Percentiles rank a stretch among this genome's conserved stretches.
Evolutionary conservation across 2,329 filamentous ascomycete species (phyloP).

Genomic region (Aspergillus ochraceoroseus): DNA sequence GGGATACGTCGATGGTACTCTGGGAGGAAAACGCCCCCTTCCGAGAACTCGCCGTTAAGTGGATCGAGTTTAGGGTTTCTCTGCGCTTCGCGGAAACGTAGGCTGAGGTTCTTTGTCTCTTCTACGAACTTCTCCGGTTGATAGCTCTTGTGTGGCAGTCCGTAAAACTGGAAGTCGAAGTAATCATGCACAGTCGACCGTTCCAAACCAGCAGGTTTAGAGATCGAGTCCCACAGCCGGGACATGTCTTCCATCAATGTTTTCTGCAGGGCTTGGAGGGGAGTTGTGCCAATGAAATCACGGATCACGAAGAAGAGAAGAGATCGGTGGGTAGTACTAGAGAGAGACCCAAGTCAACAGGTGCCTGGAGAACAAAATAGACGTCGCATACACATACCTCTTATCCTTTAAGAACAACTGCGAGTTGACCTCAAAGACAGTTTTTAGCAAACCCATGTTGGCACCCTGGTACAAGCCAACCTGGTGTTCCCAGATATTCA

Average conservation of each 20-base stretch:
- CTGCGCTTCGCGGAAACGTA: constrained; percentile 76
- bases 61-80: constrained; percentile 61
- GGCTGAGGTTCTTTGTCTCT: constrained; percentile 73
- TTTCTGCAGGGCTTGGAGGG: constrained; percentile 80
- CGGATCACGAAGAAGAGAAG: constrained; percentile 98
- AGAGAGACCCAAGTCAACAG: constrained; percentile 16
- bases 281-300: constrained; percentile 89
- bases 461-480: constrained; percentile 96
- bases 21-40: constrained; percentile 79
- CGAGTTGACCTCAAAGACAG: constrained; percentile 96
- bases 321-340: constrained; percentile 76
- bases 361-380: constrained; percentile 16
- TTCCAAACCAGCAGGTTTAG: constrained; percentile 85
- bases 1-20: constrained; percentile 96
- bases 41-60: constrained; percentile 63
- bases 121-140: constrained; percentile 84
- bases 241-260: constrained; percentile 86
- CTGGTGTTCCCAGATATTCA: constrained; percentile 99
- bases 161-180: constrained; percentile 96
- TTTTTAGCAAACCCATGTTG: constrained; percentile 98
- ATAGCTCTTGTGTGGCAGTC: constrained; percentile 91
- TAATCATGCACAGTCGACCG: constrained; percentile 89
- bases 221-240: constrained; percentile 87
- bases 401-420: constrained; percentile 95
- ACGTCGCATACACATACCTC: constrained; percentile 55